A percentile compares a stretch with the other conserved stretches of the same genome.
Evolutionary conservation across 2,329 filamentous ascomycete species (phyloP).

Genomic region (Colletotrichum sp.): DNA sequence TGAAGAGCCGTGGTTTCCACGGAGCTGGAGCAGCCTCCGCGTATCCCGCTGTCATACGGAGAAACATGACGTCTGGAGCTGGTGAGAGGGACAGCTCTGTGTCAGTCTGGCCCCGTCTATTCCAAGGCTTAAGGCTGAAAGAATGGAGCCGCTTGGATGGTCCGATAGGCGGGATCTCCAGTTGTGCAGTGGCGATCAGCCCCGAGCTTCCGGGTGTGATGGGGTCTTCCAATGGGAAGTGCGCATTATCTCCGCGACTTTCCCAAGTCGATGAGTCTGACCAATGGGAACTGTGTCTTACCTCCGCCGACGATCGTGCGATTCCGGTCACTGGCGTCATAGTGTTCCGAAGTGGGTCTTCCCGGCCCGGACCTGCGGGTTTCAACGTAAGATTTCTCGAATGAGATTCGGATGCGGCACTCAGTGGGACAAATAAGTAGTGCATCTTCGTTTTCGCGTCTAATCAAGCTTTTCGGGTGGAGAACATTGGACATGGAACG

Average conservation of each 20-base stretch:
- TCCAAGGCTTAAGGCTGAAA: not conserved
- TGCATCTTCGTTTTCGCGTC: not conserved
- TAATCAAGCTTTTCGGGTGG: not conserved
- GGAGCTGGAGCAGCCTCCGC: not conserved
- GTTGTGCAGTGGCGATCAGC: not conserved
- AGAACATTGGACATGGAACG: not conserved
- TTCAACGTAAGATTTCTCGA: not conserved
- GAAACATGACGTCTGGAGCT: not conserved
- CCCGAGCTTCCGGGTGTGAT: not conserved
- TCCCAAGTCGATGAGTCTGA: not conserved
- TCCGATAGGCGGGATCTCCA: not conserved
- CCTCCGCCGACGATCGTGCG: not conserved
- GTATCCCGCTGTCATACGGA: not conserved
- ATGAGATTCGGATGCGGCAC: not conserved
- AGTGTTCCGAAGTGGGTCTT: not conserved
- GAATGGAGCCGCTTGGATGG: not conserved
- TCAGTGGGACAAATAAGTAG: not conserved
- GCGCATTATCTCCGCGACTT: not conserved
- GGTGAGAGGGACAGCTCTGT: not conserved
- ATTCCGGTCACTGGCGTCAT: conserved; percentile 7
- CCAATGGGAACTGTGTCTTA: not conserved
- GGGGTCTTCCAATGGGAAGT: not conserved
- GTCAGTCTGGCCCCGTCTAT: not conserved
- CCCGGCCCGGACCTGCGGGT: not conserved
- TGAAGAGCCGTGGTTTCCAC: not conserved